phyloP scores from a whole-genome alignment of 2,329 filamentous ascomycete genomes.

The Penicillium hesseltinei region DNA sequence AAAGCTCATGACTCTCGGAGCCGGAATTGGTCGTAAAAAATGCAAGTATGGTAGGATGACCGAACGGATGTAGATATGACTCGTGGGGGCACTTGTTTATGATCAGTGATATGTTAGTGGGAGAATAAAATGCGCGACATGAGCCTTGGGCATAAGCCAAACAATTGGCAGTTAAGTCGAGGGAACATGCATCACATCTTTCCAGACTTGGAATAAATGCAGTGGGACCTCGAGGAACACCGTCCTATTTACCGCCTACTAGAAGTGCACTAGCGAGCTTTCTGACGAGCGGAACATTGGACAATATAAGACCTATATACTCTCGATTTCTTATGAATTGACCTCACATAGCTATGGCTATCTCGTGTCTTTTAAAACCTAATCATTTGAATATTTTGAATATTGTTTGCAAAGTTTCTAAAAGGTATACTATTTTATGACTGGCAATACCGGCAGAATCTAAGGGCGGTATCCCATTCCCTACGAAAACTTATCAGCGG shows the following conservation, averaged over 20 bases:
- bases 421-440: background rate
- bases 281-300: background rate
- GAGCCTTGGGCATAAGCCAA: background rate
- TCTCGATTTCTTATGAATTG: background rate
- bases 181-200: background rate
- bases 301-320: background rate
- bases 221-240: background rate
- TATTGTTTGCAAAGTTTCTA: background rate
- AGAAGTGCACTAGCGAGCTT: background rate
- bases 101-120: slow-evolving; percentile 1
- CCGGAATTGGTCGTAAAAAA: background rate
- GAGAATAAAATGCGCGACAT: background rate
- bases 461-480: background rate
- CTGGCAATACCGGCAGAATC: background rate
- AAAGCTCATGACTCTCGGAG: slow-evolving; percentile 36
- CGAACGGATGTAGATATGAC: background rate
- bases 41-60: background rate
- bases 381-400: background rate
- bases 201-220: background rate
- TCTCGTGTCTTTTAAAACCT: fast-evolving
- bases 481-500: background rate
- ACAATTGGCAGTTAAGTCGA: background rate
- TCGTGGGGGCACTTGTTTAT: background rate
- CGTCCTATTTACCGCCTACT: background rate
- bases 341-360: background rate